Conservation (phyloP, 2,329 filamentous ascomycete species). For the Scedosporium minutisporum region DNA sequence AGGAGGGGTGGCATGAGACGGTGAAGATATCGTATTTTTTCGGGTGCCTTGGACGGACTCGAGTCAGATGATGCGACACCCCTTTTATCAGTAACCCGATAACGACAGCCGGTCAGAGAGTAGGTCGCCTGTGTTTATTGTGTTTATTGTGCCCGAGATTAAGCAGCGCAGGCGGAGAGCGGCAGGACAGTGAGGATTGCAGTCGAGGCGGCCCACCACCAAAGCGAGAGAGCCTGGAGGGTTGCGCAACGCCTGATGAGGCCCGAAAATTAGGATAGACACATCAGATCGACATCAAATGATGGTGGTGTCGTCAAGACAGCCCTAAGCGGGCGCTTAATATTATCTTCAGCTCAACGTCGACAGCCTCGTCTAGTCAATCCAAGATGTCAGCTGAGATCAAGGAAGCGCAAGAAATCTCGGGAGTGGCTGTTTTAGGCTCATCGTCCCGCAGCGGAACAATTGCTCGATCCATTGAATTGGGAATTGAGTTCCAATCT, state of each 20-base stretch:
- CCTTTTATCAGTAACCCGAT: too few relatives aligned
- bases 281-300: too few relatives aligned
- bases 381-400: background rate
- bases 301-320: background rate
- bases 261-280: too few relatives aligned
- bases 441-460: slow-evolving; percentile 3
- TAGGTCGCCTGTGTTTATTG: background rate
- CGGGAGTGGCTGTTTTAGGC: slow-evolving; percentile 5
- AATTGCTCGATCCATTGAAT: background rate
- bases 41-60: background rate
- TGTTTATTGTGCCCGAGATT: background rate
- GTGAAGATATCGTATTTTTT: background rate
- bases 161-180: background rate
- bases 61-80: background rate
- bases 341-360: background rate
- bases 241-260: background rate
- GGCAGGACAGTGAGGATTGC: too few relatives aligned
- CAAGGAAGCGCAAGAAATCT: background rate
- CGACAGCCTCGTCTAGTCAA: background rate
- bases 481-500: background rate
- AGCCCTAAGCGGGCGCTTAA: background rate
- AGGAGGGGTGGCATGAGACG: background rate
- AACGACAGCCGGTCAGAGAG: too few relatives aligned
- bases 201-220: too few relatives aligned
- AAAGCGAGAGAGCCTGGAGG: too few relatives aligned